Conservation (phyloP, 163 green algal genomes). For the Chlamydomonas reinhardtii region DNA sequence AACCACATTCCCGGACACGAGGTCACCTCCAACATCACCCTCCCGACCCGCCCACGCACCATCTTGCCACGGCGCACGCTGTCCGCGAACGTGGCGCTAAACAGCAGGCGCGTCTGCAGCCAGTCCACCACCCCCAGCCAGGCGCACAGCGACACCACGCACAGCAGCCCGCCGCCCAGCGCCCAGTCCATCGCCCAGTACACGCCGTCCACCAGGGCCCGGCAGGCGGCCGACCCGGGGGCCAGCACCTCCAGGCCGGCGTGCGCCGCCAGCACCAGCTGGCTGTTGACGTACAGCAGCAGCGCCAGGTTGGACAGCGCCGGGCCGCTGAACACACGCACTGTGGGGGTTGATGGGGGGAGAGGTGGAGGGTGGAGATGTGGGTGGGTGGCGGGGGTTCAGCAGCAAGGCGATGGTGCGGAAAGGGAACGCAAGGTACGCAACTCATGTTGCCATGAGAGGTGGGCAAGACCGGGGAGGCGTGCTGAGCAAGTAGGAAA, state of each 20-base stretch:
- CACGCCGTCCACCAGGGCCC: conserved; percentile 6
- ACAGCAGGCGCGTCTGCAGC: conserved; percentile 50
- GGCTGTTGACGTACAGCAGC: conserved; percentile 39
- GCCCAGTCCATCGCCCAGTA: conserved; percentile 24
- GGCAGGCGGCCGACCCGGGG: not conserved
- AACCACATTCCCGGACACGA: too few relatives aligned
- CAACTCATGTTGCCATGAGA: too few relatives aligned
- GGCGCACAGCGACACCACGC: conserved; percentile 2
- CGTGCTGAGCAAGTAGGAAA: too few relatives aligned
- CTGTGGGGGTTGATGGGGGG: not conserved
- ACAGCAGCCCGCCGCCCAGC: conserved; percentile 11
- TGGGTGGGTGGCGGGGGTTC: not conserved
- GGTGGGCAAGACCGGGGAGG: too few relatives aligned
- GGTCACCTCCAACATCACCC: too few relatives aligned
- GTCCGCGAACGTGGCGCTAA: conserved; percentile 47
- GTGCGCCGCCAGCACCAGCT: conserved; percentile 27
- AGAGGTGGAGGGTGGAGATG: not conserved
- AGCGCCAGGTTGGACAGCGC: conserved; percentile 17
- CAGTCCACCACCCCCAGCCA: conserved; percentile 17
- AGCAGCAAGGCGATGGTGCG: too few relatives aligned
- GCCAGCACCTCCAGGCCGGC: not conserved
- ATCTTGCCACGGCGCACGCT: conserved; percentile 43
- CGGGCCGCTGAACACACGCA: conserved; percentile 2
- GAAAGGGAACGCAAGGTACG: too few relatives aligned
- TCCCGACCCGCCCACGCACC: not conserved